These are phyloP conservation scores for Aquilaria sinensis DNA, from an alignment of 345 rosid genomes.

Conservation along the genomic window DNA sequence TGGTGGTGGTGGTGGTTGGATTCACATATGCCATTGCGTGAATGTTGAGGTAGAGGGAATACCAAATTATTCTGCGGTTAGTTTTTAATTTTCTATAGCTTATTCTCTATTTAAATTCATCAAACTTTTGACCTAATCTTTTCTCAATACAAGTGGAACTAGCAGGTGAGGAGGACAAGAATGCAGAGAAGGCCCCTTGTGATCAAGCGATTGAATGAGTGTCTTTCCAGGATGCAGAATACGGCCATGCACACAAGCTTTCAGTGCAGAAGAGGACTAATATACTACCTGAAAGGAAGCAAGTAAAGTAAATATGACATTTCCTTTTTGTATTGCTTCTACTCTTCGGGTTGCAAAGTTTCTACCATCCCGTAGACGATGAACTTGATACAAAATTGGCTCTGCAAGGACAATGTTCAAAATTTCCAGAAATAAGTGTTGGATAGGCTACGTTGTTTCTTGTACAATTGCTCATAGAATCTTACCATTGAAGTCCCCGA, in stretches of 20 bases:
- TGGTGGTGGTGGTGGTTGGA: too few relatives aligned
- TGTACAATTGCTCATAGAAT: conserved; percentile 8
- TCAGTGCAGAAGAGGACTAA: conserved; percentile 9
- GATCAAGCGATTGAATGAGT: conserved; percentile 53
- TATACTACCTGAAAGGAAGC: conserved; percentile 84
- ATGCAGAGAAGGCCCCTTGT: conserved; percentile 27
- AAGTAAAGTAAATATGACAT: conserved; percentile 62
- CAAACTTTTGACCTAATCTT: too few relatives aligned
- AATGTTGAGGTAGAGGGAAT: too few relatives aligned
- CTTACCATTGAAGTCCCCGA: conserved; percentile 86
- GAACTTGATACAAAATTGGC: conserved; percentile 75
- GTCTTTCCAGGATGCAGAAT: conserved; percentile 31
- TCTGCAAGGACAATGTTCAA: conserved; percentile 35
- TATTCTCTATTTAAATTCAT: too few relatives aligned
- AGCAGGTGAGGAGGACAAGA: conserved; percentile 22
- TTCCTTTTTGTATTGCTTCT: conserved; percentile 90
- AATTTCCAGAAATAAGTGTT: not conserved
- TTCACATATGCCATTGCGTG: too few relatives aligned
- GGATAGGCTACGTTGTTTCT: conserved; percentile 5
- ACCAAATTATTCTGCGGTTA: too few relatives aligned
- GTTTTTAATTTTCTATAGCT: too few relatives aligned
- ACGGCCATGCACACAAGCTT: not conserved
- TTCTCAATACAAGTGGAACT: conserved; percentile 12
- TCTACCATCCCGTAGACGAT: conserved; percentile 87
- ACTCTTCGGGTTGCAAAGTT: conserved; percentile 90